Percentiles rank a stretch among this genome's conserved stretches.
Evolutionary conservation across 768 basidiomycete species (phyloP).

Genomic region (Trametes cubensis): DNA sequence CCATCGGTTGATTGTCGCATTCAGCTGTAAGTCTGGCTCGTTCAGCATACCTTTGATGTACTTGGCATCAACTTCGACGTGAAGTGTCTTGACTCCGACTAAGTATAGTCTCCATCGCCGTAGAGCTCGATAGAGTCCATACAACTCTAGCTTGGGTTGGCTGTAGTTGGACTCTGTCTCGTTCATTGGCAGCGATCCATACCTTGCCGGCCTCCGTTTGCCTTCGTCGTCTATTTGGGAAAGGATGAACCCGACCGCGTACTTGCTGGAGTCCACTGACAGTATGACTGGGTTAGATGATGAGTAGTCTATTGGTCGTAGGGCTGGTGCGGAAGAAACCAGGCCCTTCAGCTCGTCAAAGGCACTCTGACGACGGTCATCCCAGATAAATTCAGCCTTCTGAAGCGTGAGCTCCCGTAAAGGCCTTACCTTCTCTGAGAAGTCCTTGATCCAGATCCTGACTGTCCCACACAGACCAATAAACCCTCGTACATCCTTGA

Average conservation of each 20-base stretch:
- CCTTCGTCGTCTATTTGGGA: slow-evolving; percentile 31
- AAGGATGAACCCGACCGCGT: slow-evolving; percentile 42
- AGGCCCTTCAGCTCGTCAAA: slow-evolving; percentile 34
- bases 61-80: slow-evolving; percentile 43
- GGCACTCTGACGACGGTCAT: slow-evolving; percentile 31
- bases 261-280: slow-evolving; percentile 41
- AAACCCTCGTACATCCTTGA: slow-evolving; percentile 26
- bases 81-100: slow-evolving; percentile 35
- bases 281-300: slow-evolving; percentile 35
- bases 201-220: slow-evolving; percentile 15
- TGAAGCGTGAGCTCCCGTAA: slow-evolving; percentile 25
- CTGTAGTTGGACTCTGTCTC: slow-evolving; percentile 29
- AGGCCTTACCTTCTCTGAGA: slow-evolving; percentile 12
- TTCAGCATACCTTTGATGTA: slow-evolving; percentile 49
- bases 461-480: slow-evolving; percentile 25
- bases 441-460: slow-evolving; percentile 25
- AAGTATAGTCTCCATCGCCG: slow-evolving; percentile 29
- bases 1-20: slow-evolving; percentile 45
- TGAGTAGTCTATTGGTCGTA: slow-evolving; percentile 39
- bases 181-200: slow-evolving; percentile 40
- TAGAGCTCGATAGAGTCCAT: slow-evolving; percentile 31
- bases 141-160: slow-evolving; percentile 36
- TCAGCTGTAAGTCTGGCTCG: slow-evolving; percentile 40
- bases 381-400: slow-evolving; percentile 36
- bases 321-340: slow-evolving; percentile 26